A percentile compares a stretch with the other conserved stretches of the same genome.
Evolutionary conservation across 106 monocot genomes (phyloP).

Genomic region (Narthecium ossifragum): DNA sequence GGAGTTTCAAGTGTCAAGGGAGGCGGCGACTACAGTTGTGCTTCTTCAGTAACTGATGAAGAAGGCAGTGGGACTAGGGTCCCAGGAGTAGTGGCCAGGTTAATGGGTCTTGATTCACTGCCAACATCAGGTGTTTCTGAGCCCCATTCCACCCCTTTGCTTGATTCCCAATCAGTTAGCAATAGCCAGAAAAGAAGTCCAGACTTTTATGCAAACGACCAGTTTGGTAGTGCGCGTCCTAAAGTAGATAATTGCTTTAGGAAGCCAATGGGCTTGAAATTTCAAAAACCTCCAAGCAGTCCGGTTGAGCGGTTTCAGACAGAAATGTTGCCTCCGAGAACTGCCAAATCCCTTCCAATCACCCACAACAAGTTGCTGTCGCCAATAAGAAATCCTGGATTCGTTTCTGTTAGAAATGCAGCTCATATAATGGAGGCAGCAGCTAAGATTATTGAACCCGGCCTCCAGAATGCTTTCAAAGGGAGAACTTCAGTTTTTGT

Average conservation of each 20-base stretch:
- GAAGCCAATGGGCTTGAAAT: conserved; percentile 33
- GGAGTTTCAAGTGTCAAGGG: conserved; percentile 57
- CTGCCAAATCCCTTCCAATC: conserved; percentile 42
- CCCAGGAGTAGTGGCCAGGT: conserved; percentile 82
- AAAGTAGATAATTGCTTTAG: conserved; percentile 31
- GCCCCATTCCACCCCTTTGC: conserved; percentile 55
- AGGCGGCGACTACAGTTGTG: conserved; percentile 74
- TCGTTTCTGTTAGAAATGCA: conserved; percentile 54
- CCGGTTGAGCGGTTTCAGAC: conserved; percentile 80
- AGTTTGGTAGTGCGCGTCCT: conserved; percentile 12
- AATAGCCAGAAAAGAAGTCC: conserved; percentile 35
- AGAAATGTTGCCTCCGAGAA: conserved; percentile 53
- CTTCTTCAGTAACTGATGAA: conserved; percentile 88
- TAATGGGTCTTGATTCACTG: conserved; percentile 90
- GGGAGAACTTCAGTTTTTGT: conserved; percentile 16
- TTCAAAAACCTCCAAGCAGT: conserved; percentile 77
- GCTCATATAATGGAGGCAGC: conserved; percentile 87
- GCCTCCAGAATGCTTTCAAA: conserved; percentile 14
- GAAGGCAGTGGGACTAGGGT: conserved; percentile 52
- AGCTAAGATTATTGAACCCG: conserved; percentile 61
- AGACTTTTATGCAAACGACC: conserved; percentile 31
- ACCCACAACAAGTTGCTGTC: conserved; percentile 63
- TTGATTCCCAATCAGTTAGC: conserved; percentile 32
- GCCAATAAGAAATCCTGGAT: conserved; percentile 53
- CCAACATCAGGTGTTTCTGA: conserved; percentile 49